Evolutionary conservation across 1,284 basidiomycete species (phyloP).

Genomic region (Heterobasidion occidentale): DNA sequence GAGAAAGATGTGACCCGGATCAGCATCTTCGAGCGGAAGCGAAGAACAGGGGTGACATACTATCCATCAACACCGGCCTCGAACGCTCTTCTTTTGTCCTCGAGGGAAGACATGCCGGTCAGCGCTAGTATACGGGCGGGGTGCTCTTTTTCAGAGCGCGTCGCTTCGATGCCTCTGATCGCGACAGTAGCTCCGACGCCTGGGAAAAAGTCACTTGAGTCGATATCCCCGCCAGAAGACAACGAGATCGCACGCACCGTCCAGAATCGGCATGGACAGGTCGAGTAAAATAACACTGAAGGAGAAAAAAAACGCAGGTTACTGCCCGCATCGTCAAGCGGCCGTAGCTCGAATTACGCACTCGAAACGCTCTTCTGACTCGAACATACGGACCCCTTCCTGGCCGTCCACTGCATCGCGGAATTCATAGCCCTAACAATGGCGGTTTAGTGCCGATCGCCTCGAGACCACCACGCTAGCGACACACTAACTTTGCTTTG

Average conservation of each 20-base stretch:
- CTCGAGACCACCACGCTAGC: background rate
- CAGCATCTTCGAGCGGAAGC: background rate
- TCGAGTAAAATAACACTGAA: slow-evolving; percentile 79
- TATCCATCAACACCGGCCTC: slow-evolving; percentile 93
- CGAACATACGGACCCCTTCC: slow-evolving; percentile 77
- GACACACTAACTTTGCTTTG: slow-evolving; percentile 52
- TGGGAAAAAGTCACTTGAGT: slow-evolving; percentile 17
- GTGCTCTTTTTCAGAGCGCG: slow-evolving; percentile 24
- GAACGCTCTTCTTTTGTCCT: slow-evolving; percentile 89
- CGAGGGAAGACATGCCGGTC: slow-evolving; percentile 87
- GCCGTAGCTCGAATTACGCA: slow-evolving; percentile 29
- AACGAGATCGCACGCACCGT: slow-evolving; percentile 41
- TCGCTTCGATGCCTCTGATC: slow-evolving; percentile 75
- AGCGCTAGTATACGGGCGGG: slow-evolving; percentile 77
- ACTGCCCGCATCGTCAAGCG: too few relatives aligned
- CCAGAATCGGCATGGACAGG: slow-evolving; percentile 88
- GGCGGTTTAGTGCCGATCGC: too few relatives aligned
- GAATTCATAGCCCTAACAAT: slow-evolving; percentile 62
- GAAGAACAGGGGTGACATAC: slow-evolving; percentile 38
- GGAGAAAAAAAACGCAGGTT: background rate
- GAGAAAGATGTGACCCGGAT: background rate
- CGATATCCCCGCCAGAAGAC: background rate
- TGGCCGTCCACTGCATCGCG: slow-evolving; percentile 78
- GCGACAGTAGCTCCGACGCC: slow-evolving; percentile 78
- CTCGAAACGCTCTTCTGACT: slow-evolving; percentile 66